Conservation (phyloP, 1,284 basidiomycete genomes). For the Rhizopogon parksii region DNA sequence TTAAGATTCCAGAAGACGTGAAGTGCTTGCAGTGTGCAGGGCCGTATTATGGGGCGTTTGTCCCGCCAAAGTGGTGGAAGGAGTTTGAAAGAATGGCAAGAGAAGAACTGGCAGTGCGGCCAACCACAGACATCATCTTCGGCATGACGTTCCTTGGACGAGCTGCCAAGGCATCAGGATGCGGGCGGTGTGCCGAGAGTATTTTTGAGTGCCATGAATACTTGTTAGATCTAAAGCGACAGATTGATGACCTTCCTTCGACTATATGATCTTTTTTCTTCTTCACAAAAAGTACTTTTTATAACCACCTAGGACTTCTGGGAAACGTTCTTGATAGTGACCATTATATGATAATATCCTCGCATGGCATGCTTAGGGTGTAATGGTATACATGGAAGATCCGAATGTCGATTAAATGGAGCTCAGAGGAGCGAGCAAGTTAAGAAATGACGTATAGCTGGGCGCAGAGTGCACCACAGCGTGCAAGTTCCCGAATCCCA, state of each 20-base stretch:
- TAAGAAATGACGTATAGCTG: no score
- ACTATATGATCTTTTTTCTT: slow-evolving; percentile 35
- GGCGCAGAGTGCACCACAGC: no score
- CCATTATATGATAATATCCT: no score
- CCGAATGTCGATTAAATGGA: no score
- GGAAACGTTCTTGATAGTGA: no score
- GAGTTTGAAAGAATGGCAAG: slow-evolving; percentile 49
- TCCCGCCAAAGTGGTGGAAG: slow-evolving; percentile 61
- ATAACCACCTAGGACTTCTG: background rate
- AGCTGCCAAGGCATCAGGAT: slow-evolving; percentile 43
- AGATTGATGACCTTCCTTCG: slow-evolving; percentile 54
- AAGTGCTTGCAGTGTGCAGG: slow-evolving; percentile 66
- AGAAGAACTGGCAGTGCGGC: slow-evolving; percentile 49
- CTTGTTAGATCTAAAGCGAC: slow-evolving; percentile 44
- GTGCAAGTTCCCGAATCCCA: no score
- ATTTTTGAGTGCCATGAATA: slow-evolving; percentile 53
- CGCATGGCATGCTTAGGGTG: no score
- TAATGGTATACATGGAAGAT: no score
- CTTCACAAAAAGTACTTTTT: background rate
- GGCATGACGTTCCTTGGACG: slow-evolving; percentile 50
- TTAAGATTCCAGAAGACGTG: slow-evolving; percentile 41
- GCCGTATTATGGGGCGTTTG: slow-evolving; percentile 38
- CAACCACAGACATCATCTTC: slow-evolving; percentile 56
- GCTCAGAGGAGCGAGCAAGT: no score
- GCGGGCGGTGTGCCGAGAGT: slow-evolving; percentile 54